Conservation (phyloP, 2,329 filamentous ascomycete genomes). For the Cladosporium sp. region DNA sequence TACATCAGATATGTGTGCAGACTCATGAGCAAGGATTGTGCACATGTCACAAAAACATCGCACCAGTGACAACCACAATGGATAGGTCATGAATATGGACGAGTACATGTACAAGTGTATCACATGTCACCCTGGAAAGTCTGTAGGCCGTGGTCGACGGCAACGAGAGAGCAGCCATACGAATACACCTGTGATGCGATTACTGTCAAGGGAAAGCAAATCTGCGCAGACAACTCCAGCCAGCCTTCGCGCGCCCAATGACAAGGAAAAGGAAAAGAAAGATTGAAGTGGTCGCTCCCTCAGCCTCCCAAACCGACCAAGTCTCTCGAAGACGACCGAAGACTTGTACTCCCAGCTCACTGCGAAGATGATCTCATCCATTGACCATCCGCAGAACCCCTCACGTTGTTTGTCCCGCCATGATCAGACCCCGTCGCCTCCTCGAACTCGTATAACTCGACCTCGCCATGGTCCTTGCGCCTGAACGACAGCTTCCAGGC, state of each 20-base stretch:
- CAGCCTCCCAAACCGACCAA: background rate
- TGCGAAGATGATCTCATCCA: background rate
- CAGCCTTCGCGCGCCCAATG: background rate
- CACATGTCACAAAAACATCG: background rate
- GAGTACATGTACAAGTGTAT: background rate
- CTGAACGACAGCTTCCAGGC: background rate
- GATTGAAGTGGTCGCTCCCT: background rate
- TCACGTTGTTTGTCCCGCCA: background rate
- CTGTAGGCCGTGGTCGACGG: background rate
- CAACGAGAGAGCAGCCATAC: background rate
- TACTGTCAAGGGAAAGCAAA: background rate
- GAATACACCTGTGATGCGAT: background rate
- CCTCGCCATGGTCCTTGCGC: background rate
- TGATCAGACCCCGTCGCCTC: background rate
- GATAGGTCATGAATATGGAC: background rate
- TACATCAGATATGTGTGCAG: no score
- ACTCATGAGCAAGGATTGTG: no score
- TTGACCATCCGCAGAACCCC: background rate
- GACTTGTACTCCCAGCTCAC: background rate
- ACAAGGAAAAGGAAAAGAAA: background rate
- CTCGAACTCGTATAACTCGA: background rate
- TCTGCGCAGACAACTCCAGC: background rate
- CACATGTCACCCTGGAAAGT: background rate
- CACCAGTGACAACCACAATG: background rate
- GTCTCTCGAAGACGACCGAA: background rate